These are phyloP conservation scores for Pestalotiopsis sp. DNA, from an alignment of 2,329 filamentous ascomycete genomes.

Conservation along the genomic window DNA sequence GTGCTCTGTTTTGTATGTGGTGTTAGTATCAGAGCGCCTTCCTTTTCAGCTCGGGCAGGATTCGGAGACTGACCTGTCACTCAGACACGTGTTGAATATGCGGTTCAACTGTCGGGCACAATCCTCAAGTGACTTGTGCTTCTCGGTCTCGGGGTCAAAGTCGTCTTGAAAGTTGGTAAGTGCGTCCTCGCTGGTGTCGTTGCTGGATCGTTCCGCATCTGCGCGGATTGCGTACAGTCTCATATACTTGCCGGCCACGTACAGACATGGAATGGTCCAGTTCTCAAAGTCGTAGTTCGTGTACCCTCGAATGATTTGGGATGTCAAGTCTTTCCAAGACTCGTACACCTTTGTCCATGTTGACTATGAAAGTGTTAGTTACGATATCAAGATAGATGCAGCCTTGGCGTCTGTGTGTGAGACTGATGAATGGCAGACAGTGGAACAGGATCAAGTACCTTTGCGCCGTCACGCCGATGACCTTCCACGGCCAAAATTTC, in stretches of 20 bases:
- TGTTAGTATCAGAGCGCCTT: not conserved
- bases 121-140: slow-evolving; percentile 86
- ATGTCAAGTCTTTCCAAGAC: slow-evolving; percentile 83
- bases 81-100: slow-evolving; percentile 88
- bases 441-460: slow-evolving; percentile 25
- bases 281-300: slow-evolving; percentile 75
- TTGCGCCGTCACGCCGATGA: slow-evolving; percentile 34
- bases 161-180: slow-evolving; percentile 72
- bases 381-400: not conserved
- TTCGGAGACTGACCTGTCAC: slow-evolving; percentile 71
- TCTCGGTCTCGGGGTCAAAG: slow-evolving; percentile 73
- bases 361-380: slow-evolving; percentile 34
- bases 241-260: slow-evolving; percentile 83
- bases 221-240: slow-evolving; percentile 89
- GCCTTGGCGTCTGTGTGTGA: not conserved
- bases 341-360: slow-evolving; percentile 86
- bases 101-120: slow-evolving; percentile 88
- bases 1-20: slow-evolving; percentile 58
- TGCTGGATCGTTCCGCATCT: slow-evolving; percentile 66
- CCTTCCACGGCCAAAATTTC: slow-evolving; percentile 72
- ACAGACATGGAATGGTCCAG: slow-evolving; percentile 92
- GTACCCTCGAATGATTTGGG: slow-evolving; percentile 79
- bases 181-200: slow-evolving; percentile 40
- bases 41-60: not conserved
- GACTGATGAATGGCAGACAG: not conserved